Conservation (phyloP, 768 basidiomycete species). For the Leucosporidium yakuticum region DNA sequence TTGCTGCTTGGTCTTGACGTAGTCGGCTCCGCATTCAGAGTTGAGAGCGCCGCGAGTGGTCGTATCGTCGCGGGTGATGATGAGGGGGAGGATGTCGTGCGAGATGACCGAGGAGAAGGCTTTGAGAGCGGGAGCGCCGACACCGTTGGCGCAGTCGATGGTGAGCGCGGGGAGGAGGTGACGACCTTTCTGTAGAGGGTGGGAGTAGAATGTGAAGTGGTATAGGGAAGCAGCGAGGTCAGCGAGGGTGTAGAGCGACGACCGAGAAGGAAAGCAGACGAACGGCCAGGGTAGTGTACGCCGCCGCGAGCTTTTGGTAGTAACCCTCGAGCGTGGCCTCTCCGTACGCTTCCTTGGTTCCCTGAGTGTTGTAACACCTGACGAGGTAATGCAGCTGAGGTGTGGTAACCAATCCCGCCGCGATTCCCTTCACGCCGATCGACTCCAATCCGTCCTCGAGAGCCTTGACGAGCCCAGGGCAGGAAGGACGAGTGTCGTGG, state of each 20-base stretch:
- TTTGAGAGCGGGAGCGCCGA: conserved; percentile 68
- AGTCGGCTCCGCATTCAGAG: conserved; percentile 86
- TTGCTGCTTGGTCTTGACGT: conserved; percentile 85
- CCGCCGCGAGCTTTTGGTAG: conserved; percentile 66
- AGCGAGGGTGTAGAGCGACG: not conserved
- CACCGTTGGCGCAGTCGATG: conserved; percentile 99
- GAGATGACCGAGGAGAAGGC: conserved; percentile 47
- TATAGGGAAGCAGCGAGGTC: not conserved
- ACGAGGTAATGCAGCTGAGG: conserved; percentile 95
- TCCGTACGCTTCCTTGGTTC: conserved; percentile 69
- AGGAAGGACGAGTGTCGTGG: conserved; percentile 86
- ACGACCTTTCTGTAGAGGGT: conserved; percentile 39
- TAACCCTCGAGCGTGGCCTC: conserved; percentile 77
- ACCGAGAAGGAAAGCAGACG: conserved; percentile 41
- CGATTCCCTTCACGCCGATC: conserved; percentile 52
- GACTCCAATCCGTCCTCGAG: conserved; percentile 67
- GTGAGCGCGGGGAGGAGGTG: conserved; percentile 52
- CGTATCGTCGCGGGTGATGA: conserved; percentile 63
- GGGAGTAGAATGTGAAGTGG: too few species aligned
- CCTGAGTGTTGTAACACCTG: conserved; percentile 77
- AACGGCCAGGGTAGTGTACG: conserved; percentile 83
- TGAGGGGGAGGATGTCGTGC: conserved; percentile 51
- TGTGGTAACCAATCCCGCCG: conserved; percentile 79
- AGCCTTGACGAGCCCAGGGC: conserved; percentile 64
- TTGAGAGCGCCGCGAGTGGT: conserved; percentile 70